phyloP scores from a whole-genome alignment of 306 rosid genomes.

The Cucurbita argyrosperma region DNA sequence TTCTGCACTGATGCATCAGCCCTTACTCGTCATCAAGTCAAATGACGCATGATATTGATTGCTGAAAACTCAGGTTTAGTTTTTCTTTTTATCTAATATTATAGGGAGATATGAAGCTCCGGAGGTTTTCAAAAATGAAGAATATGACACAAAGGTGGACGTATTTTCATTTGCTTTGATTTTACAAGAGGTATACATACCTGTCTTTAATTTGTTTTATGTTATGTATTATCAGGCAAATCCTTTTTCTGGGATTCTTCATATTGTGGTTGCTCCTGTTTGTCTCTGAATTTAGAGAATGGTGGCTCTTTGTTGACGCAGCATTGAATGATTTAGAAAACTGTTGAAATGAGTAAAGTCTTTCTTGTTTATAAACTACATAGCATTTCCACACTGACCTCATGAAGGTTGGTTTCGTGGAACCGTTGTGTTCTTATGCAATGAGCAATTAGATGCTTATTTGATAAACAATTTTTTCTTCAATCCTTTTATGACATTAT shows the following conservation, averaged over 20 bases:
- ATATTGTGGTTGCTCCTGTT: background rate
- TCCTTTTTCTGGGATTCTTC: background rate
- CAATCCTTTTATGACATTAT: background rate
- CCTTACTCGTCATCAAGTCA: background rate
- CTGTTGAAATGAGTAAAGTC: background rate
- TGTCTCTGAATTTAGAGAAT: background rate
- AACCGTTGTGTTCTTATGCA: background rate
- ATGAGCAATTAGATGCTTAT: background rate
- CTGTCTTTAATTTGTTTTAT: background rate
- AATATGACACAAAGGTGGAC: constrained; percentile 86
- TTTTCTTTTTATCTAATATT: background rate
- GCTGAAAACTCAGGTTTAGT: background rate
- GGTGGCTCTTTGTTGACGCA: background rate
- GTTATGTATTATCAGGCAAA: background rate
- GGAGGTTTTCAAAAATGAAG: constrained; percentile 66
- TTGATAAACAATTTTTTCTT: background rate
- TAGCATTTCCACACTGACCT: background rate
- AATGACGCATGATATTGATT: constrained; percentile 11
- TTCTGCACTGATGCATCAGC: background rate
- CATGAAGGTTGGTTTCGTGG: background rate
- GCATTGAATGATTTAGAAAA: background rate
- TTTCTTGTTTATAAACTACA: background rate
- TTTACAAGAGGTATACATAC: constrained; percentile 67
- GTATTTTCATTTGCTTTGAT: constrained; percentile 85
- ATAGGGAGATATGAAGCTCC: constrained; percentile 87